These are phyloP conservation scores for Penicillium psychrosexuale DNA, from an alignment of 2,329 filamentous ascomycete species.

Conservation along the genomic window DNA sequence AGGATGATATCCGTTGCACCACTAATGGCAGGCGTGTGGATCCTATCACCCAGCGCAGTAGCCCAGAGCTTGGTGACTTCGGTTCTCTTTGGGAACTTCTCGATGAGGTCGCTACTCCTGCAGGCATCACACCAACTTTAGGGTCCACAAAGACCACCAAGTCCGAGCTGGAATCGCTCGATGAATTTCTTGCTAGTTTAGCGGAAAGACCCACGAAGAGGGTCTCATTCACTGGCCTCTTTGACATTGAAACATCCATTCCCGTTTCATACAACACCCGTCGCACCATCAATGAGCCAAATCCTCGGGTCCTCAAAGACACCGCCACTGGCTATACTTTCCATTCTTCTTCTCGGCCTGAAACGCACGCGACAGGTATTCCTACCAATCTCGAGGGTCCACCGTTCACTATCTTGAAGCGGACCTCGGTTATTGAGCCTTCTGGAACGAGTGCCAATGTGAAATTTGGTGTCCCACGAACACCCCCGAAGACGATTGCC, in stretches of 20 bases:
- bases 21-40: not conserved
- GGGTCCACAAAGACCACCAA: not conserved
- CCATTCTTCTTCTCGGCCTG: not conserved
- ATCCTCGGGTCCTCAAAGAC: not conserved
- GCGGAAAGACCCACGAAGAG: conserved; percentile 15
- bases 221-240: not conserved
- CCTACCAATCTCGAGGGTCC: not conserved
- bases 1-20: not conserved
- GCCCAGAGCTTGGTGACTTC: conserved; percentile 44
- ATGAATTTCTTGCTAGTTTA: conserved; percentile 15
- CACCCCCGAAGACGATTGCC: not conserved
- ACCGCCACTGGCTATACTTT: not conserved
- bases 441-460: not conserved
- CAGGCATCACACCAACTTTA: not conserved
- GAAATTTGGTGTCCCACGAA: not conserved
- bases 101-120: conserved; percentile 19
- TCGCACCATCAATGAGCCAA: not conserved
- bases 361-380: not conserved
- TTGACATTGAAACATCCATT: not conserved
- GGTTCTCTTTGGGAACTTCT: conserved; percentile 43
- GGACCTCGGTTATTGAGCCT: not conserved
- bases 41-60: conserved; percentile 3
- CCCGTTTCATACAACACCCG: conserved; percentile 6
- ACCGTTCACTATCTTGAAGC: conserved; percentile 9
- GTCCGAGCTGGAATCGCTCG: not conserved